phyloP scores from a whole-genome alignment of 345 rosid genomes.

The Eucalyptus cloeziana region DNA sequence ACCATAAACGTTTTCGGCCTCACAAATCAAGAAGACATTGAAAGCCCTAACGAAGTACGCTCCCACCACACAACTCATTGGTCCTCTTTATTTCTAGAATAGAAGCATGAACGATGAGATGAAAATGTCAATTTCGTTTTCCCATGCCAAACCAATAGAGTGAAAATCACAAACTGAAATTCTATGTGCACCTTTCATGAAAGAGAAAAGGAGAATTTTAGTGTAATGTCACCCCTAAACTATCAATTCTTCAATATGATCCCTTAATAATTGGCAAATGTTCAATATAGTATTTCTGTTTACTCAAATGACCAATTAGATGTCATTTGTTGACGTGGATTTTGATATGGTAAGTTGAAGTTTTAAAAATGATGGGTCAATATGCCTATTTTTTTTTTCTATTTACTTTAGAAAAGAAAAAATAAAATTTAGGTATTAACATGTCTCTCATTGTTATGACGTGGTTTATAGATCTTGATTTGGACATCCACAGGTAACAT shows the following conservation, averaged over 20 bases:
- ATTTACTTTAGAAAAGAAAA: background rate
- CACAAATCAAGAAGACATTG: background rate
- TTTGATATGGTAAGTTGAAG: background rate
- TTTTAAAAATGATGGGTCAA: background rate
- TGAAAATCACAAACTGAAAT: background rate
- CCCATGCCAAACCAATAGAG: background rate
- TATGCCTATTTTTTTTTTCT: background rate
- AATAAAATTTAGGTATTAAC: background rate
- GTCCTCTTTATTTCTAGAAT: background rate
- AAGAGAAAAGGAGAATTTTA: background rate
- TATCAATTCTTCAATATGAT: background rate
- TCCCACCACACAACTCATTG: background rate
- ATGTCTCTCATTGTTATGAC: rapidly evolving
- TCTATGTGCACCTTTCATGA: background rate
- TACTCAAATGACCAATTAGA: background rate
- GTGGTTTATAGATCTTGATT: background rate
- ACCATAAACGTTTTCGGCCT: background rate
- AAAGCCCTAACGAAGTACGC: background rate
- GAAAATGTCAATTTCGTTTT: background rate
- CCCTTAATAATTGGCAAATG: background rate
- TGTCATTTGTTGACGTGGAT: background rate
- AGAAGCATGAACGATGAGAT: background rate
- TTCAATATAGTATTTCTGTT: rapidly evolving
- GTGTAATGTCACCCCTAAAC: rapidly evolving
- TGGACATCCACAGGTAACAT: background rate